Evolutionary conservation across 805 yeast species (phyloP), one percentile per base, ranked within the genome.

Genomic region (Candida broadrunensis): DNA sequence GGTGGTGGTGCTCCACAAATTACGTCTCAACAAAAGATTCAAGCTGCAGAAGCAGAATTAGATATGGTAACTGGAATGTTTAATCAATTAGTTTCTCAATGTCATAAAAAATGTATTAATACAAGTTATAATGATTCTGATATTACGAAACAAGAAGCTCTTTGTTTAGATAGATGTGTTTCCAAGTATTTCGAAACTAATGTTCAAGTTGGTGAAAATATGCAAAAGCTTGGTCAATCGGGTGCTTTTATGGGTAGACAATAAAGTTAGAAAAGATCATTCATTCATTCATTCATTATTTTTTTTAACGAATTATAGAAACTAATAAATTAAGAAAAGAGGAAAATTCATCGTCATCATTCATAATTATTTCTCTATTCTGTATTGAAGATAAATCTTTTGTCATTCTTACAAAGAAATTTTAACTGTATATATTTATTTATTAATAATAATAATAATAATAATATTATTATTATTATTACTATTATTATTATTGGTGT

Each of bases 41-140:
- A 77, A 56, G 96, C 96, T 51, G 99, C 99, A 38, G 98, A 91
- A 70, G 87, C 96, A 43, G 99, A 91, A 67, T 77, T 91, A 51
- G 99, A 91, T 65, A 85, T 93, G 82, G 96, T 91, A 54, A 90
- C 97, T 30, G 96, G 93, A 54, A 89, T 91, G 97, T 91, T 91
- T 80, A 91, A 91, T 79, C 78, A 83, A 56, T 73, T 90, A 56
- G 95, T 89, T 18, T 90, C 84, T 56, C 84, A 88, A 52, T 90
- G 98, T 63, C 93, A 90, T 66, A 65, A 70, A 52, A 90, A 90
- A 70, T 90, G 98, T 72, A 85, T 89, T 60, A 75, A 55, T 58
- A 72, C 70, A 48, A 54, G 70, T 38, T 90, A 89, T 70, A 54
- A 65, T 38, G 90, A 87, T 39, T 84, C 88, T 41, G 89, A 82